Base-by-base conservation (phyloP, 108 stramenopile genomes). In the Skeletonema marinoi region DNA sequence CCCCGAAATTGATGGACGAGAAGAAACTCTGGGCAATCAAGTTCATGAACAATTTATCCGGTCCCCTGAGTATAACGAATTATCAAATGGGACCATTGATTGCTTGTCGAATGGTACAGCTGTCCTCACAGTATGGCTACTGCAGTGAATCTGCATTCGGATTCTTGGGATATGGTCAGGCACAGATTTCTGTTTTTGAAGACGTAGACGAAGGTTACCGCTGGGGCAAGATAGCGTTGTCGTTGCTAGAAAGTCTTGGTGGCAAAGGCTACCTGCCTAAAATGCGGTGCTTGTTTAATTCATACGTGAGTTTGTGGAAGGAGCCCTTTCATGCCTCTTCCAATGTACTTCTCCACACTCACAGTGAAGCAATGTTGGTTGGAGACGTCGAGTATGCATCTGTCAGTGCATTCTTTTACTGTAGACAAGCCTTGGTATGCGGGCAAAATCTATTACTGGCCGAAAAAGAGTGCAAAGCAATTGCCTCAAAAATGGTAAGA, bases 71-170 rank as follows among this genome's bases (percentile, higher is more conserved):
- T 8, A 25, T 56, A 29, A 54, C 46, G 17, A 59, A 70, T 19
- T n/a, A 14, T 68, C n/a, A 51, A 12, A 13, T 50, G 16, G 17
- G 16, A 60, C 54, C 61, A 21, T 67, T 69, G 21, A 33, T 73
- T 3, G 25, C 50, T 29, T 69, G 66, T 8, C 50, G 61, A 64
- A 80, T 80, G 78, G 62, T 80, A 17, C 72, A 73, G 39, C 35
- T 68, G 16, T 73, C 78, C 16, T 63, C 73, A 19, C 63, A 44
- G 2, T 54, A 69, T 69, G 78, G 78, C 16, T 48, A 58, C 25
- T 68, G 72, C 36, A 62, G 68, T 50, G 66, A 80, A 8, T 73
- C 67, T 50, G 25, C 48, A 6, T 60, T 73, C 48, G 78, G 56
- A 13, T 14, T 58, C 51, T 67, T 60, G 13, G 61, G 39, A 31